These are phyloP conservation scores for Astrothelium macrocarpum DNA, from an alignment of 495 filamentous ascomycete species.

Conservation along the genomic window DNA sequence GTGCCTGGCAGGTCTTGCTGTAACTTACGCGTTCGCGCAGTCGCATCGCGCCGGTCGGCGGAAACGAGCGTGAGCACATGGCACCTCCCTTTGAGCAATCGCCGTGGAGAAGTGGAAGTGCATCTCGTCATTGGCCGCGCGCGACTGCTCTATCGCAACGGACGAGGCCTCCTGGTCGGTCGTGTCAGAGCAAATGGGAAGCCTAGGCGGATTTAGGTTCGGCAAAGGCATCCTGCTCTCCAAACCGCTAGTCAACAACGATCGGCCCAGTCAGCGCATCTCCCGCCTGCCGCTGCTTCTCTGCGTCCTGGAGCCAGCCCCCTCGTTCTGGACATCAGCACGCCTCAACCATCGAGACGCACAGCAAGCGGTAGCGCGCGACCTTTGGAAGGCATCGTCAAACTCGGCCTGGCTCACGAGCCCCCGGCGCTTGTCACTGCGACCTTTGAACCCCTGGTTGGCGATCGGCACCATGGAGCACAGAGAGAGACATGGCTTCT, in stretches of 20 bases:
- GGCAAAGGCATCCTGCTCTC: background rate
- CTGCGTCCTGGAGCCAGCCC: background rate
- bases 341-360: background rate
- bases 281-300: background rate
- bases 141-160: background rate
- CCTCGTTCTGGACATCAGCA: background rate
- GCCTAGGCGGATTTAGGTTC: background rate
- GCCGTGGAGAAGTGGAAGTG: background rate
- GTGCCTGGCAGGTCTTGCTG: no score
- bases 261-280: constrained; percentile 4
- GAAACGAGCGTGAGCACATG: background rate
- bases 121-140: background rate
- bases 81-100: background rate
- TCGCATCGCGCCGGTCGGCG: no score
- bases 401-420: background rate
- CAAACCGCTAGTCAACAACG: constrained; percentile 2
- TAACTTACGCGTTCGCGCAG: background rate
- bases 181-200: constrained; percentile 2
- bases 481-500: background rate
- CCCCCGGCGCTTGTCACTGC: constrained; percentile 2
- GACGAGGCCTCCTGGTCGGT: background rate
- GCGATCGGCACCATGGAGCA: constrained; percentile 2
- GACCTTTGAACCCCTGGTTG: background rate
- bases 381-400: background rate
- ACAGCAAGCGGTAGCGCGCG: background rate